Conservation (phyloP, 176 grass and related monocot genomes). For the Phoenix dactylifera region DNA sequence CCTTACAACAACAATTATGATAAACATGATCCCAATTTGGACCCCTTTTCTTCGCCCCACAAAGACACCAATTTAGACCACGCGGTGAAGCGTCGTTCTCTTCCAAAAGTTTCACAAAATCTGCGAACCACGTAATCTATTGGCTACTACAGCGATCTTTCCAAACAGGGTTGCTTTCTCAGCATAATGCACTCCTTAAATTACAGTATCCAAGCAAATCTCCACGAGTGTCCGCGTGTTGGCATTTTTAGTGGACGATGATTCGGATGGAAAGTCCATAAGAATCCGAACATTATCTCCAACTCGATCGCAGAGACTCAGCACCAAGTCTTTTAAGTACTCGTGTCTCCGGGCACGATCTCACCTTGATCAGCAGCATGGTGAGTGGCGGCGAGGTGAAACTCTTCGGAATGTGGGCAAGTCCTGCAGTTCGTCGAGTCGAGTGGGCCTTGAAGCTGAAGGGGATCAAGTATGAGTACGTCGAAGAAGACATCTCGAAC, state of each 20-base stretch:
- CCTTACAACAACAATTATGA: neutral
- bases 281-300: neutral
- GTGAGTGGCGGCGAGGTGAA: neutral
- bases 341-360: neutral
- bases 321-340: neutral
- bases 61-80: too few species aligned
- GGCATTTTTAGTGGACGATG: neutral
- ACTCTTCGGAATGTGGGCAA: neutral
- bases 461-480: constrained; percentile 4
- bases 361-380: neutral
- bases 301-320: neutral
- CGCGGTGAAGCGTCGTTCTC: neutral
- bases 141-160: too few species aligned
- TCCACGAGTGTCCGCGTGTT: neutral
- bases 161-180: neutral
- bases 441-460: constrained; percentile 3
- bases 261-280: neutral
- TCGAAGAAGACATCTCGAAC: constrained; percentile 7
- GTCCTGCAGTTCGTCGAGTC: neutral
- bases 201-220: neutral
- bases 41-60: too few species aligned
- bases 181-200: neutral
- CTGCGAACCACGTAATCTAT: neutral
- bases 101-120: neutral
- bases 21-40: neutral